These are phyloP conservation scores for Mycena galericulata DNA, from an alignment of 768 basidiomycete genomes.

Conservation along the genomic window DNA sequence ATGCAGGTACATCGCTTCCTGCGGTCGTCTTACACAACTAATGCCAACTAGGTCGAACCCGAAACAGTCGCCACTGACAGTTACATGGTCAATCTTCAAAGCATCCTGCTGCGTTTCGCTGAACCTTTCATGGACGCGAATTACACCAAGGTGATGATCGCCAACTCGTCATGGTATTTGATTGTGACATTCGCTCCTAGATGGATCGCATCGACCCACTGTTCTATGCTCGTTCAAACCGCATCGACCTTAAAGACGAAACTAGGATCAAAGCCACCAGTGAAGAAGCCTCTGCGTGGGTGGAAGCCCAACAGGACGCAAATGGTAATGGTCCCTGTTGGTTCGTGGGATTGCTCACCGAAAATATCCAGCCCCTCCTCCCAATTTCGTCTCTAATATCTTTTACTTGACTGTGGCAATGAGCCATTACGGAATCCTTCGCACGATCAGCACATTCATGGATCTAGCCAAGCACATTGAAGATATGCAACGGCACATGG, in stretches of 20 bases:
- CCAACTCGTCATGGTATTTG: background rate
- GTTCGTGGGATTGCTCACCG: background rate
- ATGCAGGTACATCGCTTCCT: slow-evolving; percentile 70
- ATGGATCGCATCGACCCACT: slow-evolving; percentile 91
- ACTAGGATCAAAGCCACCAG: slow-evolving; percentile 94
- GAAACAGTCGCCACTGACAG: slow-evolving; percentile 90
- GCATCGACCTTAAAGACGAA: slow-evolving; percentile 87
- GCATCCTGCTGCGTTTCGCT: slow-evolving; percentile 85
- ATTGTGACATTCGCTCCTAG: slow-evolving; percentile 50
- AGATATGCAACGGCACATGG: slow-evolving; percentile 82
- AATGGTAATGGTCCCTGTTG: slow-evolving; percentile 49
- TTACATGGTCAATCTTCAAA: slow-evolving; percentile 92
- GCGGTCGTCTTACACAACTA: background rate
- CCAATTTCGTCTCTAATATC: slow-evolving; percentile 95
- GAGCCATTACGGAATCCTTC: slow-evolving; percentile 90
- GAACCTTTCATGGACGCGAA: slow-evolving; percentile 96
- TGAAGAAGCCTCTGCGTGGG: slow-evolving; percentile 86
- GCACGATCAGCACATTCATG: slow-evolving; percentile 81
- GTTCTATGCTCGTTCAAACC: slow-evolving; percentile 78
- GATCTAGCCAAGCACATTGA: slow-evolving; percentile 81
- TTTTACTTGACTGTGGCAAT: slow-evolving; percentile 91
- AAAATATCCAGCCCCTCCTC: slow-evolving; percentile 61
- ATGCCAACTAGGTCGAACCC: slow-evolving; percentile 73
- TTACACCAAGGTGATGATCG: slow-evolving; percentile 78
- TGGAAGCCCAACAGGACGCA: slow-evolving; percentile 57